Evolutionary conservation across 2,329 filamentous ascomycete genomes (phyloP), one percentile per base, ranked within the genome.

Genomic region (Microdochium bolleyi): DNA sequence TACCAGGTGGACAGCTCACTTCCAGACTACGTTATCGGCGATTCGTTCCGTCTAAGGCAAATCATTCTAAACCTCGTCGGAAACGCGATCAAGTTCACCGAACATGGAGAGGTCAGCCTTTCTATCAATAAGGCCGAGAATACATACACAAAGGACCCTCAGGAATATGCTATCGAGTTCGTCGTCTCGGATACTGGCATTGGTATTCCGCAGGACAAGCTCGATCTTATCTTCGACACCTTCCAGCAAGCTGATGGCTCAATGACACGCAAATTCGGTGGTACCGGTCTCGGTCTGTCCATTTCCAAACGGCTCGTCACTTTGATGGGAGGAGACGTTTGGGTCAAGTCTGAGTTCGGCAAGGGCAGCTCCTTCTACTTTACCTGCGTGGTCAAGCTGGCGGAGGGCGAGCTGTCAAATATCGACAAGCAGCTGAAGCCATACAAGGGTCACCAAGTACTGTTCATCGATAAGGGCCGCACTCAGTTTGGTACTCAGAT

Each of bases 11-110:
- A 96, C 68, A 92, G 87, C 68, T 89, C 89, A 3, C 90, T 97
- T 44, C 92, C 92, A 3, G 92, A 97, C 68, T 92, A 95, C 67
- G 91, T 97, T 41, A 86, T 96, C 57, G 94, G 94, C 56, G 94
- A 99, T 68, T 95, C 92, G 1, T 97, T 96, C 86, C 87, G 94
- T 70, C 75, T 97, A 53, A 85, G 92, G 57, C 94, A 99, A 71
- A 95, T 99, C 62, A 96, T 97, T 57, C 80, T 97, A 53, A 99
- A 99, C 71, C 76, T 99, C 53, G 92, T 97, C 52, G 94, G 94
- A 65, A 99, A 99, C 64, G 92, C 94, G 52, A 96, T 99, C 77
- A 99, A 99, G 67, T 99, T 99, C 69, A 97, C 94, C 2, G 92
- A 97, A 70, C 87, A 95, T 62, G 94, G 94, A 56, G 91, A 96